A percentile compares a stretch with the other conserved stretches of the same genome.
Conservation (phyloP, 2,329 filamentous ascomycete genomes). For the Colletotrichum sp. region DNA sequence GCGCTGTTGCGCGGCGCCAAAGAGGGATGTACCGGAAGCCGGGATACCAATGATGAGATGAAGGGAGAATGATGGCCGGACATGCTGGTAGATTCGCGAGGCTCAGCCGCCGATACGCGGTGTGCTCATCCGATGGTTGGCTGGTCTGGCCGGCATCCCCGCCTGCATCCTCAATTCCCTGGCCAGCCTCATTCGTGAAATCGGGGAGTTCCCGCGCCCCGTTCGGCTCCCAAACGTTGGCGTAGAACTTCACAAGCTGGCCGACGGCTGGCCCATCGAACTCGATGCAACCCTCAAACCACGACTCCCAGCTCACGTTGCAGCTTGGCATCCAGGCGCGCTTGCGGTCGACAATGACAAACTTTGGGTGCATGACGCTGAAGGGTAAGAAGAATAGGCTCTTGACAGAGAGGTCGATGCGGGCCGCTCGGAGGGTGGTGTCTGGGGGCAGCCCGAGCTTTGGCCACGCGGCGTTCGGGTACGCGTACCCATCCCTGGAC, state of each 20-base stretch:
- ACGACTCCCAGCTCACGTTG: slow-evolving; percentile 87
- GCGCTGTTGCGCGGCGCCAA: slow-evolving; percentile 51
- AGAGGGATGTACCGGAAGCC: slow-evolving; percentile 66
- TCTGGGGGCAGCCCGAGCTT: slow-evolving; percentile 69
- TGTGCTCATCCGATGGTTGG: neutral
- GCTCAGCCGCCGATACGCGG: slow-evolving; percentile 13
- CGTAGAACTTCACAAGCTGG: slow-evolving; percentile 71
- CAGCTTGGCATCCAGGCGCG: slow-evolving; percentile 77
- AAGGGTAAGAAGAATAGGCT: slow-evolving; percentile 81
- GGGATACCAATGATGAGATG: slow-evolving; percentile 74
- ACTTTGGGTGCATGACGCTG: slow-evolving; percentile 90
- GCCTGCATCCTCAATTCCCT: neutral
- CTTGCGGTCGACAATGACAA: slow-evolving; percentile 73
- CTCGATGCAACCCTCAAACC: slow-evolving; percentile 80
- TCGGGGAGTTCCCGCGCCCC: neutral
- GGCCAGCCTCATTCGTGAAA: neutral
- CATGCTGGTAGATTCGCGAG: slow-evolving; percentile 29
- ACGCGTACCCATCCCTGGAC: slow-evolving; percentile 66
- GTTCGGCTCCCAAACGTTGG: slow-evolving; percentile 64
- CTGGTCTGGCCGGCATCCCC: neutral
- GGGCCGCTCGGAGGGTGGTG: slow-evolving; percentile 54
- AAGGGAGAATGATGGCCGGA: slow-evolving; percentile 73
- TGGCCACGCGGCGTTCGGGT: slow-evolving; percentile 64
- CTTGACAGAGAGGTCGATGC: slow-evolving; percentile 74
- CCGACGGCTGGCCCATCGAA: slow-evolving; percentile 66